Evolutionary conservation across 306 rosid species (phyloP).

Genomic region (Sphenostylis stenocarpa): DNA sequence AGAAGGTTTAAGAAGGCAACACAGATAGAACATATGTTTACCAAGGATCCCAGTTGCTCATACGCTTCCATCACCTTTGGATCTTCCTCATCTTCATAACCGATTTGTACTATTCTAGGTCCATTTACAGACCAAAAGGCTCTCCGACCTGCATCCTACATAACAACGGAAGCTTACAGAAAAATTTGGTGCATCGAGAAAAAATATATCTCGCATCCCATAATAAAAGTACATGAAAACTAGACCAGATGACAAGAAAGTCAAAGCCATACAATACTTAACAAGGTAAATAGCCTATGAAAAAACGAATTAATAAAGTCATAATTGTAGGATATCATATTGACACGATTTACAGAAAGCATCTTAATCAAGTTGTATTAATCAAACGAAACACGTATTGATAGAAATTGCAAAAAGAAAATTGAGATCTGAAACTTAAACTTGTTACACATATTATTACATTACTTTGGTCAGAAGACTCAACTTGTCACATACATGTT

Average conservation of each 20-base stretch:
- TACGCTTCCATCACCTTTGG: slow-evolving; percentile 88
- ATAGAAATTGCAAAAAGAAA: background rate
- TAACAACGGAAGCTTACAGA: background rate
- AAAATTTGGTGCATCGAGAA: background rate
- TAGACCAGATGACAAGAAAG: background rate
- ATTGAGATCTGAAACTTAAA: background rate
- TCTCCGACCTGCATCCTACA: slow-evolving; percentile 89
- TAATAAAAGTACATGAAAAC: background rate
- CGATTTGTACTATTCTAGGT: slow-evolving; percentile 85
- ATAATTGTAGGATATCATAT: background rate
- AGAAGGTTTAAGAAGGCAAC: background rate
- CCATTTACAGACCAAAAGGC: slow-evolving; percentile 96
- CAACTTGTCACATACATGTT: too few relatives aligned
- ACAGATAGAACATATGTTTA: slow-evolving; percentile 32
- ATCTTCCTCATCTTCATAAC: slow-evolving; percentile 89
- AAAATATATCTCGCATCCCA: background rate
- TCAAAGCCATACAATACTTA: background rate
- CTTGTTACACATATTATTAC: background rate
- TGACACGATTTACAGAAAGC: background rate
- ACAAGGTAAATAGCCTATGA: background rate
- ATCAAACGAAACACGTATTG: background rate
- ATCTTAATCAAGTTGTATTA: background rate
- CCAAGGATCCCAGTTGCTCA: slow-evolving; percentile 93
- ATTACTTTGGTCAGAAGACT: too few relatives aligned
- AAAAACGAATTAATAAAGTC: background rate